phyloP scores from a whole-genome alignment of 495 filamentous ascomycete species.

The Amniculicola lignicola region DNA sequence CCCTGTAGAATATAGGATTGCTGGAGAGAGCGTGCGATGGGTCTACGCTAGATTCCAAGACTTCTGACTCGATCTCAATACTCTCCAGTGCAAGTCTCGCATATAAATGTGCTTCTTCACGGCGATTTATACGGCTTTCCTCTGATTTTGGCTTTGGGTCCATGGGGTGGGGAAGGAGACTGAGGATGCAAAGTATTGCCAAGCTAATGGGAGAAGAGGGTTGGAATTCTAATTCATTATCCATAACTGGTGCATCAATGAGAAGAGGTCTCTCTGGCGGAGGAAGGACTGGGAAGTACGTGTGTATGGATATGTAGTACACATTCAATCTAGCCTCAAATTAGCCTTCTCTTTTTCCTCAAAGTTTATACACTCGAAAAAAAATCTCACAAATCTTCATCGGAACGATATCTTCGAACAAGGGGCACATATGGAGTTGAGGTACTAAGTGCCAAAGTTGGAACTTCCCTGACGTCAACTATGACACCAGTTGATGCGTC shows the following conservation, averaged over 20 bases:
- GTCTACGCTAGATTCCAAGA: constrained; percentile 52
- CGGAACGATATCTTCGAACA: not conserved
- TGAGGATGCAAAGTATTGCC: not conserved
- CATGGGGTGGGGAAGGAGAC: not conserved
- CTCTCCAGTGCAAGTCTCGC: constrained; percentile 53
- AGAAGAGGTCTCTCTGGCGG: constrained; percentile 47
- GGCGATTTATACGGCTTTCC: constrained; percentile 41
- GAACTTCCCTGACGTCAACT: too few species aligned
- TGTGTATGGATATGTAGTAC: constrained; percentile 60
- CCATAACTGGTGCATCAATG: constrained; percentile 47
- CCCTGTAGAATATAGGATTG: constrained; percentile 46
- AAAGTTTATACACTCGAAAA: not conserved
- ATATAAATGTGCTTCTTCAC: constrained; percentile 54
- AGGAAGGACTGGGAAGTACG: constrained; percentile 58
- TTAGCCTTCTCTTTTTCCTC: constrained; percentile 34
- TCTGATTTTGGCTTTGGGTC: not conserved
- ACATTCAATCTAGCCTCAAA: constrained; percentile 49
- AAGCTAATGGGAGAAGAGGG: not conserved
- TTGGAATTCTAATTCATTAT: not conserved
- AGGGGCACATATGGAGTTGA: too few species aligned
- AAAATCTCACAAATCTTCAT: not conserved
- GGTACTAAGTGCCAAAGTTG: too few species aligned
- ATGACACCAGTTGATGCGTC: too few species aligned
- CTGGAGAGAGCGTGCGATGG: constrained; percentile 53
- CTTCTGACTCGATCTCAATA: constrained; percentile 57